Conservation (phyloP, 768 basidiomycete genomes). For the Macrolepiota albuminosa region DNA sequence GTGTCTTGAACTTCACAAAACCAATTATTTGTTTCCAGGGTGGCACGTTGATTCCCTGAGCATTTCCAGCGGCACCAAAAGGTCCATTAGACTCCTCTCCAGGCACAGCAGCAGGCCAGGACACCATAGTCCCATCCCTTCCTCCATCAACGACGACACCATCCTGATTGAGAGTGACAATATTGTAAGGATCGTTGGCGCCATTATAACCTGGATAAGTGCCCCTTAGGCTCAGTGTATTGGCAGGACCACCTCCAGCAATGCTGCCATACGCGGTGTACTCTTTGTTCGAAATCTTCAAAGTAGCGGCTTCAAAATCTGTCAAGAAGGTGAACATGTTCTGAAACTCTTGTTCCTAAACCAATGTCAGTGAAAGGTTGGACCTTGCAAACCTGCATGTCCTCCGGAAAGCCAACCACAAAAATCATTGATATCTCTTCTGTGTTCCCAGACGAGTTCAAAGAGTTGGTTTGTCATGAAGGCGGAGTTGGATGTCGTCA, state of each 20-base stretch:
- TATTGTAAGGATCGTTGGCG: slow-evolving; percentile 77
- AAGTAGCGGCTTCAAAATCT: slow-evolving; percentile 95
- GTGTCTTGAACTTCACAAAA: slow-evolving; percentile 90
- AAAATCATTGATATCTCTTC: slow-evolving; percentile 98
- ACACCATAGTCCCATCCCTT: slow-evolving; percentile 64
- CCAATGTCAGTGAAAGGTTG: slow-evolving; percentile 13
- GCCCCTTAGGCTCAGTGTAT: slow-evolving; percentile 14
- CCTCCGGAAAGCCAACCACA: slow-evolving; percentile 97
- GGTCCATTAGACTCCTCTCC: slow-evolving; percentile 29
- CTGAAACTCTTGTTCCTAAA: slow-evolving; percentile 96
- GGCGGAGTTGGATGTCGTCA: no score
- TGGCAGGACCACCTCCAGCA: slow-evolving; percentile 18
- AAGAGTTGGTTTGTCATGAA: slow-evolving; percentile 21
- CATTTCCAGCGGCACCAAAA: slow-evolving; percentile 21
- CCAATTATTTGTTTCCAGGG: slow-evolving; percentile 96
- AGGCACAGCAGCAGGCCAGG: slow-evolving; percentile 50
- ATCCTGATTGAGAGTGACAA: slow-evolving; percentile 79
- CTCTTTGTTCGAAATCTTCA: slow-evolving; percentile 96
- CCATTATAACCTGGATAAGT: no score
- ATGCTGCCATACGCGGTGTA: slow-evolving; percentile 64
- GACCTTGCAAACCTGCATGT: slow-evolving; percentile 77
- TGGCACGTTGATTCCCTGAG: slow-evolving; percentile 35
- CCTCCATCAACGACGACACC: slow-evolving; percentile 78
- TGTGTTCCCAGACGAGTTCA: slow-evolving; percentile 30
- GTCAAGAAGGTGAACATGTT: slow-evolving; percentile 98